Percentiles rank a stretch among this genome's conserved stretches.
Evolutionary conservation across 108 stramenopile genomes (phyloP).

Genomic region (Epithemia pelagica): DNA sequence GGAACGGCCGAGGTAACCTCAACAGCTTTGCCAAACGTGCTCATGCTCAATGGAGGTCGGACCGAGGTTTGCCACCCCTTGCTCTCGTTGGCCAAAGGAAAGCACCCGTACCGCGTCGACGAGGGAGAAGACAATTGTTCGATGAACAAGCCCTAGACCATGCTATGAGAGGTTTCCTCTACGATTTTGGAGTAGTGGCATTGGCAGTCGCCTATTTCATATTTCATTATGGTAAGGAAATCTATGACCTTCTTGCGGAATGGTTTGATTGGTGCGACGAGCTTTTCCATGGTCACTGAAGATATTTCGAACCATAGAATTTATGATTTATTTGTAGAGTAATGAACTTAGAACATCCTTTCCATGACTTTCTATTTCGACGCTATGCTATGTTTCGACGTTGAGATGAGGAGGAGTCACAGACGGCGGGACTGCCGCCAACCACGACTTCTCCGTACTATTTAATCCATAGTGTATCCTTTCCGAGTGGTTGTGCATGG

Average conservation of each 20-base stretch:
- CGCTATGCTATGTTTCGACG: too few relatives aligned
- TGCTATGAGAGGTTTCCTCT: not conserved
- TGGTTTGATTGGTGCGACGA: not conserved
- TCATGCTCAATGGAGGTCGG: constrained; percentile 7
- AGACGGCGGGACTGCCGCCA: too few relatives aligned
- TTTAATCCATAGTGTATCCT: too few relatives aligned
- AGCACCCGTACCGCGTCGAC: not conserved
- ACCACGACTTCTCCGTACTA: too few relatives aligned
- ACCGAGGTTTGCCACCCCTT: not conserved
- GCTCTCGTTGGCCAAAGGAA: not conserved
- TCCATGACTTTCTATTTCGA: too few relatives aligned
- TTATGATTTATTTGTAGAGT: too few relatives aligned
- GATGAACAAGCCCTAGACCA: not conserved
- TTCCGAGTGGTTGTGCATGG: too few relatives aligned
- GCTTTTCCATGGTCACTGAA: too few relatives aligned
- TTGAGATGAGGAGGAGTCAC: too few relatives aligned
- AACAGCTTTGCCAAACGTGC: constrained; percentile 15
- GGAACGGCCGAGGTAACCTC: constrained; percentile 46
- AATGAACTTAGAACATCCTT: too few relatives aligned
- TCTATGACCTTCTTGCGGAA: not conserved
- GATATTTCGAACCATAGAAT: too few relatives aligned
- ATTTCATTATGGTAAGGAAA: not conserved
- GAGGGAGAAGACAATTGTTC: not conserved
- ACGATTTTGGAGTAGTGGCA: not conserved
- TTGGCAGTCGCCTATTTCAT: not conserved